Base-by-base conservation (phyloP, 2,329 filamentous ascomycete genomes). In the Penicillium sp. region DNA sequence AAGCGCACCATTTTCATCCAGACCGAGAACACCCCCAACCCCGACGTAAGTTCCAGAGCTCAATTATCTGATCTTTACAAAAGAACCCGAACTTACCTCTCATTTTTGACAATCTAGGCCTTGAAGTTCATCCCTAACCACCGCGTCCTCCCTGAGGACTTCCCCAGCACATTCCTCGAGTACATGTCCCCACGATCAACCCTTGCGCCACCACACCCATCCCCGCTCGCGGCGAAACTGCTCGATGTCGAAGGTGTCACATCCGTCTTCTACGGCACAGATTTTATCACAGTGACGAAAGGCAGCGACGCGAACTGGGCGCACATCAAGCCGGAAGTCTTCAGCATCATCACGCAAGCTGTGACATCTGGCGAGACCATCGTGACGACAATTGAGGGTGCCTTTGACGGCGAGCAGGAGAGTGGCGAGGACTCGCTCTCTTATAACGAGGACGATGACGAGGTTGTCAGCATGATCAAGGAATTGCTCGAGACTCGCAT, bases 391-490 rank as follows among this genome's bases (percentile, higher is more conserved):
- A 80, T 85, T 2, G 87, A 89, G 66, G 84, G 83, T 66, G 86
- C 73, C 1, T 75, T 76, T 72, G 84, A 63, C 48, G 77, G 80
- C 49, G 77, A 84, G 71, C 66, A 82, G 78, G 60, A 77, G 68
- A 62, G 77, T 43, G 80, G 80, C 61, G 84, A 85, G 60, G 91
- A 96, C 68, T 89, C 86, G 59, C 80, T 96, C 51, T 85, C 85
- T 23, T 96, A 93, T 74, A 87, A 93, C 67, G 92, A 96, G 72
- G 88, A 95, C 62, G 94, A 99, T 73, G 89, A 88, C 65, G 94
- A 99, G 77, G 91, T 97, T 12, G 89, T 99, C 9, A 89, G 91
- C 58, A 97, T 97, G 94, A 97, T 99, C 78, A 96, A 97, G 80
- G 94, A 99, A 78, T 80, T 99, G 33, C 82, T 99, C 37, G 94